Evolutionary conservation across 176 grass and related monocot species (phyloP), one percentile per base, ranked within the genome.

Genomic region (Calamus simplicifolius): DNA sequence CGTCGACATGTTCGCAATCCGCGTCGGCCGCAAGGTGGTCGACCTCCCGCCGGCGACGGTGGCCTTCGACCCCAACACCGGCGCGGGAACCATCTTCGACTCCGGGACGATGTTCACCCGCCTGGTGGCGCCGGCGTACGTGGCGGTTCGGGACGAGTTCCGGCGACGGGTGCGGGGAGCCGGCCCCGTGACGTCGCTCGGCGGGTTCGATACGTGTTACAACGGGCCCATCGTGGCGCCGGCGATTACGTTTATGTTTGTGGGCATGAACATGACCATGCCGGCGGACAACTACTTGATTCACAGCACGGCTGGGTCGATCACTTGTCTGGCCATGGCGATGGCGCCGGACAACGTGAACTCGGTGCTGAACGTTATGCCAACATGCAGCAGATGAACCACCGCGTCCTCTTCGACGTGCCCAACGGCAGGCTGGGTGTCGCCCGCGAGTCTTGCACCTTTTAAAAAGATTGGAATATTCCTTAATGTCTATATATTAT

Each of bases 311-410:
- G 83, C 92, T 3, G 85, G 74, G 19, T 83, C 83, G 52, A 80
- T 96, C 8, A 83, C 87, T 0, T 96, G 92, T 77, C 73, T 96
- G 19, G 83, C 92, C 54, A 96, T 96, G 92, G 92, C 92, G 6
- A 87, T 80, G 66, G 78, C 86, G 56, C 92, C 92, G 72, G 68
- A 50, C 54, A 90, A 90, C 76, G 81, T 96, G 0, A 90, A 96
- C 84, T 15, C 69, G 63, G 83, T 90, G 21, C 83, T 96, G 27
- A 87, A 96, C 77, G 83, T 96, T 38, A n/a, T 19, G 92, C 92
- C 62, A 96, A 87, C 76, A 76, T 96, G 75, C 92, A 96, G 76
- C 92, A 96, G 79, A 87, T 90, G 77, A 96, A 96, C 77, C 25
- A 80, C 31, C 63, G 92, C 29, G 78, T 96, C n/a, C 78, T 96